phyloP scores from a whole-genome alignment of 2,329 filamentous ascomycete species.

The Nemania sp. region DNA sequence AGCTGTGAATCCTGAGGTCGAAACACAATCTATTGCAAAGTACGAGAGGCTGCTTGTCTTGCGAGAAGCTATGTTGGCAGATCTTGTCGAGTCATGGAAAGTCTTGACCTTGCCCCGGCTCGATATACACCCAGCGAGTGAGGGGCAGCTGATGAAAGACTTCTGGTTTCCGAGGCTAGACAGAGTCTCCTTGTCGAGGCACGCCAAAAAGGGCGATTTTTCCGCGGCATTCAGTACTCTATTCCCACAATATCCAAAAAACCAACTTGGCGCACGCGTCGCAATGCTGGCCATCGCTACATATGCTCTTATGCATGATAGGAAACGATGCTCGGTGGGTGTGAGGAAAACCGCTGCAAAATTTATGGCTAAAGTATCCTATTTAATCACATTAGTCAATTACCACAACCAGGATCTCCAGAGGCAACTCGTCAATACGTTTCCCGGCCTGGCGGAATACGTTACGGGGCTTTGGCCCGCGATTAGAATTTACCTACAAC shows the following conservation, averaged over 20 bases:
- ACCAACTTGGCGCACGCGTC: slow-evolving; percentile 33
- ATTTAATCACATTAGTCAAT: slow-evolving; percentile 34
- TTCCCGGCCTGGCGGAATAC: slow-evolving; percentile 33
- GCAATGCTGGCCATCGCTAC: slow-evolving; percentile 46
- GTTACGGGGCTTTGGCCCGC: slow-evolving; percentile 37
- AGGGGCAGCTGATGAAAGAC: slow-evolving; percentile 32
- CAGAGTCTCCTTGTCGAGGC: slow-evolving; percentile 27
- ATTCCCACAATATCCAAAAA: slow-evolving; percentile 42
- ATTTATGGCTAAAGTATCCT: slow-evolving; percentile 36
- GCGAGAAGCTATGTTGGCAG: slow-evolving; percentile 43
- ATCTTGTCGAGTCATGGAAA: slow-evolving; percentile 49
- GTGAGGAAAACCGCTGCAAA: slow-evolving; percentile 31
- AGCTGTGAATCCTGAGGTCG: slow-evolving; percentile 25
- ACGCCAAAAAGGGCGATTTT: slow-evolving; percentile 32
- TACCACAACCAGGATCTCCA: slow-evolving; percentile 26
- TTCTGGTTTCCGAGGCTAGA: slow-evolving; percentile 40
- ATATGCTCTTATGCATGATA: slow-evolving; percentile 45
- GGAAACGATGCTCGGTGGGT: slow-evolving; percentile 28
- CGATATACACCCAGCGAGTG: slow-evolving; percentile 13
- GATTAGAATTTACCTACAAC: slow-evolving; percentile 30
- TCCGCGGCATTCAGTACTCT: slow-evolving; percentile 40
- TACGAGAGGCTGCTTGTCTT: slow-evolving; percentile 39
- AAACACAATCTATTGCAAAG: slow-evolving; percentile 35
- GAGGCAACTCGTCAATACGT: slow-evolving; percentile 22
- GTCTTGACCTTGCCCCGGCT: slow-evolving; percentile 43